Evolutionary conservation across 2,329 filamentous ascomycete species (phyloP), one percentile per base, ranked within the genome.

Genomic region (Thielaviopsis euricoi): DNA sequence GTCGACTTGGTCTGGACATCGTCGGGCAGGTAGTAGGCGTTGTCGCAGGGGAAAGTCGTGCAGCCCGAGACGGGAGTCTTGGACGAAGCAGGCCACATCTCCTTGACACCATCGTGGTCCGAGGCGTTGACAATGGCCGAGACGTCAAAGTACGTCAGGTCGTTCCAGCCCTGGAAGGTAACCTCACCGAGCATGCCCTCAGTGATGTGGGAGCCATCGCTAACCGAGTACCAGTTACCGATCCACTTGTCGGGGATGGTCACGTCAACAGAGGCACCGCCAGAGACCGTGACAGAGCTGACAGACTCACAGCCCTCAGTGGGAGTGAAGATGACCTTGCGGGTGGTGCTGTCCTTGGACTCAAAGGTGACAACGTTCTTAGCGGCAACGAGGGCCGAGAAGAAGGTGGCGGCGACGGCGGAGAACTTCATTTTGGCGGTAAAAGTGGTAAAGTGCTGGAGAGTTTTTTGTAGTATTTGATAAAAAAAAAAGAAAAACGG

Each of bases 1-100:
- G 76, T 80, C 46, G 69, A 66, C 68, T 78, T 76, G 65, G 79
- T 82, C 69, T 79, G 75, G 62, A 80, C 63, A 61, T 82, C 79
- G 58, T 81, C 74, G 10, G 71, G 65, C 17, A 70, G 66, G 67
- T 75, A 78, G 73, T 82, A 82, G 61, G 68, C 72, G 62, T 75
- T 79, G 65, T 70, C 61, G 69, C 78, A 81, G 53, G 76, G 76
- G 70, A 75, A 79, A 10, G 62, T 58, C 56, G 71, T 67, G 67
- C 78, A 81, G 49, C 78, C 78, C 21, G 76, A 79, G 64, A 73
- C 67, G 60, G 64, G 73, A 7, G 61, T 62, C 62, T 70, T 64
- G 58, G 62, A 56, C 55, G 56, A 64, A 58, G 66, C 66, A 26
- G 78, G 77, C 69, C 69, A 80, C 67, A 81, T 73, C 69, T 74